A percentile compares a stretch with the other conserved stretches of the same genome.
These are phyloP conservation scores for Cyclocybe cylindracea DNA, from an alignment of 768 basidiomycete genomes.

Conservation along the genomic window DNA sequence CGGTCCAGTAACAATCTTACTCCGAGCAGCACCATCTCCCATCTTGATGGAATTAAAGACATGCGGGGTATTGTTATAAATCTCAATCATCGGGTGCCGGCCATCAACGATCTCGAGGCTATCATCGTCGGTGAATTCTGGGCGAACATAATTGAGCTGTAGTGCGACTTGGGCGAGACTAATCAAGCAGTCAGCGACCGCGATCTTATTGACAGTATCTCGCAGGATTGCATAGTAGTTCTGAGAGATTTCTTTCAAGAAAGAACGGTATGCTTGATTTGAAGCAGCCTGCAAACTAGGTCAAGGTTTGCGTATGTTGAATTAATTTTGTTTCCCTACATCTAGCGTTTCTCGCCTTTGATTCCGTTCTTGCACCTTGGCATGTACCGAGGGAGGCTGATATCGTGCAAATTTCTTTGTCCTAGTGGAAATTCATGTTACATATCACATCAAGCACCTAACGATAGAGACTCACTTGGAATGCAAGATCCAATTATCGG, in stretches of 20 bases:
- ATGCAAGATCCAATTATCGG: constrained; percentile 61
- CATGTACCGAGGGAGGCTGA: constrained; percentile 66
- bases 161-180: constrained; percentile 82
- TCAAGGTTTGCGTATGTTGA: not conserved
- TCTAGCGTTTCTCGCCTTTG: constrained; percentile 73
- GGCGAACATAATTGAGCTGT: constrained; percentile 75
- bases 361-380: constrained; percentile 68
- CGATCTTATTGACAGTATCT: constrained; percentile 77
- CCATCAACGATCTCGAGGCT: constrained; percentile 77
- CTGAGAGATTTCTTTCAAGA: constrained; percentile 67
- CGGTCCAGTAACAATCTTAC: constrained; percentile 80
- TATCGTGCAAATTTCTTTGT: constrained; percentile 76
- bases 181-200: constrained; percentile 82
- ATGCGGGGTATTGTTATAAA: constrained; percentile 74
- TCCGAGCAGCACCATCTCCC: constrained; percentile 50
- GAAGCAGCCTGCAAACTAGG: constrained; percentile 49
- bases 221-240: constrained; percentile 74
- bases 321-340: constrained; percentile 23
- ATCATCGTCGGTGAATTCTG: constrained; percentile 69
- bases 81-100: constrained; percentile 92
- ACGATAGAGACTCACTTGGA: constrained; percentile 49
- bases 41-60: constrained; percentile 81
- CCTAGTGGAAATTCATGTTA: constrained; percentile 32
- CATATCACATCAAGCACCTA: not conserved
- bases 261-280: constrained; percentile 62